Percentiles rank a stretch among this genome's conserved stretches.
Evolutionary conservation across 163 green algal genomes (phyloP).

Genomic region (Botryococcus braunii): DNA sequence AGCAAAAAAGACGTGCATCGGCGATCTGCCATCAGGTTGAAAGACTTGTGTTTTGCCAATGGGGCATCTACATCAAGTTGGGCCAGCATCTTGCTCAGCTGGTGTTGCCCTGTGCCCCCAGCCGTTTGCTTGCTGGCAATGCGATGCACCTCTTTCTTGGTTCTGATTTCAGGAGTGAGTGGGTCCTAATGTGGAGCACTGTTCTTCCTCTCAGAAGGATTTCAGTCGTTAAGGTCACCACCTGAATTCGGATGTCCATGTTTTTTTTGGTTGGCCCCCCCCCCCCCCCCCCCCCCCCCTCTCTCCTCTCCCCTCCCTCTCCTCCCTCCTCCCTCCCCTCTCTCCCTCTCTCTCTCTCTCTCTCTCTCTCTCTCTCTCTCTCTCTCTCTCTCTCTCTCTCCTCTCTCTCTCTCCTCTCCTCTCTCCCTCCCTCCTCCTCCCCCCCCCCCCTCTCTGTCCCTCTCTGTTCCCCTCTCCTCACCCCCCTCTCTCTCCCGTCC

Average conservation of each 20-base stretch:
- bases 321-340: too few relatives aligned
- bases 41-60: conserved; percentile 75
- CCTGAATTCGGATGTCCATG: too few relatives aligned
- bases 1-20: conserved; percentile 43
- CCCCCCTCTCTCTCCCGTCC: too few relatives aligned
- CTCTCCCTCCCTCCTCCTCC: not conserved
- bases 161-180: not conserved
- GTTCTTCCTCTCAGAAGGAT: not conserved
- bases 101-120: conserved; percentile 28
- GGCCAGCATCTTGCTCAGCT: conserved; percentile 83
- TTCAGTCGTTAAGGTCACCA: too few relatives aligned
- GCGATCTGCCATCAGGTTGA: conserved; percentile 56
- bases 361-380: too few relatives aligned
- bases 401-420: not conserved
- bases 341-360: too few relatives aligned
- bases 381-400: not conserved
- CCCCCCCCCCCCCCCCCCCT: not conserved
- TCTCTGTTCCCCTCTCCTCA: too few relatives aligned
- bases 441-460: too few relatives aligned
- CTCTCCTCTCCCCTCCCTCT: not conserved
- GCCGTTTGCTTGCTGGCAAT: not conserved
- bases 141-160: not conserved
- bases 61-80: conserved; percentile 86
- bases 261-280: not conserved
- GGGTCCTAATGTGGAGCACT: not conserved